phyloP scores from a whole-genome alignment of 1,139 yeast genomes.

The Sugiyamaella castrensis region DNA sequence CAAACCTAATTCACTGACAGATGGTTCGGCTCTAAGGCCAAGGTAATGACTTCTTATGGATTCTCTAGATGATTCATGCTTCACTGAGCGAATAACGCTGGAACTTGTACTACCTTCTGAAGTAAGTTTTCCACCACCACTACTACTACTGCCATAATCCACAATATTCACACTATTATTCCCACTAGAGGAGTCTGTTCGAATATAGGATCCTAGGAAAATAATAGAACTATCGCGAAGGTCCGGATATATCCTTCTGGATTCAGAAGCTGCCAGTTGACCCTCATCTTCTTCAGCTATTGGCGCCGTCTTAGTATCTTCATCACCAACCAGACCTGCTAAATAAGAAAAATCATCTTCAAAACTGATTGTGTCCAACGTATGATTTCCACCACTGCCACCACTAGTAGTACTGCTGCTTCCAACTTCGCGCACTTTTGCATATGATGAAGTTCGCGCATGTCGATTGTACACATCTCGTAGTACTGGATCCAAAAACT shows the following conservation, averaged over 20 bases:
- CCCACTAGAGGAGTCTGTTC: conserved; percentile 19
- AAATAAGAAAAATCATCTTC: conserved; percentile 36
- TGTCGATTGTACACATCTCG: conserved; percentile 14
- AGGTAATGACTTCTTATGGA: neutral
- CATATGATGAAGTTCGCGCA: conserved; percentile 15
- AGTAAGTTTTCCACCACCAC: neutral
- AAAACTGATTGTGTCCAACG: conserved; percentile 22
- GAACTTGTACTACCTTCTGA: too few relatives aligned
- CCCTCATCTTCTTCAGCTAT: conserved; percentile 20
- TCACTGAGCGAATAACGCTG: neutral
- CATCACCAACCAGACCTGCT: conserved; percentile 34
- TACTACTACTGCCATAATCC: neutral
- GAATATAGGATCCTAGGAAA: conserved; percentile 34
- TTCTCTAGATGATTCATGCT: conserved; percentile 8
- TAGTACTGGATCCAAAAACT: conserved; percentile 14
- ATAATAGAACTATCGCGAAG: conserved; percentile 35
- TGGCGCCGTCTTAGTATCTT: conserved; percentile 24
- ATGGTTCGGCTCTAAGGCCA: conserved; percentile 2
- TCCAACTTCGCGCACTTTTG: conserved; percentile 12
- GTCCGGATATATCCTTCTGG: conserved; percentile 28
- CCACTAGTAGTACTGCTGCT: neutral
- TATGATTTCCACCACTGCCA: conserved; percentile 6
- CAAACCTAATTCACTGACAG: conserved; percentile 15
- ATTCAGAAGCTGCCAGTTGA: conserved; percentile 10
- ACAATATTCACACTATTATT: conserved; percentile 4